Evolutionary conservation across 352 stramenopile genomes (phyloP), one percentile per base, ranked within the genome.

Genomic region (Pythium apleroticum): DNA sequence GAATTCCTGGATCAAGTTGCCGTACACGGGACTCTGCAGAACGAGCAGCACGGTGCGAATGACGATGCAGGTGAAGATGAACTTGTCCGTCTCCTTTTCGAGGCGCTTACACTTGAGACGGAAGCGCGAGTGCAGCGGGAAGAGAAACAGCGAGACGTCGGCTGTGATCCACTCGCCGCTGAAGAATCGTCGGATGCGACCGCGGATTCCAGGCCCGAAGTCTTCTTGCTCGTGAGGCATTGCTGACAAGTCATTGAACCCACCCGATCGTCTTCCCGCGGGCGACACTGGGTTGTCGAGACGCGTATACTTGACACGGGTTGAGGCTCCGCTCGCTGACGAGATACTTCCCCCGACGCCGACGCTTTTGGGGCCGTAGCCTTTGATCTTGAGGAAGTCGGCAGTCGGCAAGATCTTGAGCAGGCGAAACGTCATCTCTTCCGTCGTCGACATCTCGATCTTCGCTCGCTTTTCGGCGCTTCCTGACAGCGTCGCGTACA

Each of bases 11-110:
- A 95, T 89, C 25, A 90, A 52, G 14, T 80, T 77, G 5, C 81
- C 90, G 59, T 95, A 95, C 6, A 92, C 63, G 9, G 86, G 86
- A 50, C 80, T 91, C 25, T 95, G 84, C 0, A 95, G 63, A 11
- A 83, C 90, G 25, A 93, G 67, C 50, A 95, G 58, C 10, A 90
- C 63, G 0, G 84, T 93, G 22, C 86, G 84, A 10, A 92, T 82
- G 46, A 93, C 82, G 37, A 95, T 95, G 0, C 73, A 85, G 0
- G 78, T 74, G 50, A 91, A 95, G 52, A 95, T 93, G 35, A 91
- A 95, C 60, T 89, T 91, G 54, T 95, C 86, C 0, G 79, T 95
- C 52, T 92, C 82, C 49, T 90, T 91, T 45, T 95, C 84, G 10
- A 93, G 68, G 20, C 80, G 74, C 33, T 77, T 83, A 57, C 84